Percentiles rank a stretch among this genome's conserved stretches.
phyloP scores from a whole-genome alignment of 2,329 filamentous ascomycete genomes.

The Trichoderma sp. region DNA sequence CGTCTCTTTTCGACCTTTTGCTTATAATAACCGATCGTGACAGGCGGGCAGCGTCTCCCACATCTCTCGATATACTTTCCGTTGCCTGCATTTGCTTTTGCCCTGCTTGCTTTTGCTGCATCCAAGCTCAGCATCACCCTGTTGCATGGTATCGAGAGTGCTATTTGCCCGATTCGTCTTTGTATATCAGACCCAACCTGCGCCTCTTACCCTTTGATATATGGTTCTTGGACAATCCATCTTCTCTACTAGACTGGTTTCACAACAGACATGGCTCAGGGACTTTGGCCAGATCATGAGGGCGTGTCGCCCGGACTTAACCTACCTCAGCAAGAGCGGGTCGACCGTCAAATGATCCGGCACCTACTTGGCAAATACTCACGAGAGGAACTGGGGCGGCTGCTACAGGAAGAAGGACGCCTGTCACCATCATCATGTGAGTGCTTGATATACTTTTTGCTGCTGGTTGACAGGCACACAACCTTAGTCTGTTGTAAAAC shows the following conservation, averaged over 20 bases:
- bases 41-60: constrained; percentile 4
- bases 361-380: constrained; percentile 42
- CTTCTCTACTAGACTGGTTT: constrained; percentile 4
- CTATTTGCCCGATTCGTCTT: background rate
- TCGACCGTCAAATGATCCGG: constrained; percentile 43
- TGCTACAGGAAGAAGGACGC: constrained; percentile 40
- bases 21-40: background rate
- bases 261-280: constrained; percentile 36
- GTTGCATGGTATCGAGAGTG: background rate
- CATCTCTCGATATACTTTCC: constrained; percentile 4
- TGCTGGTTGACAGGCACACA: background rate
- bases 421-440: constrained; percentile 37
- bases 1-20: constrained; percentile 5
- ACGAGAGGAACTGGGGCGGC: constrained; percentile 39
- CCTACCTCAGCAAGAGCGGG: constrained; percentile 36
- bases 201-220: background rate
- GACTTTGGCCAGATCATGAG: constrained; percentile 40
- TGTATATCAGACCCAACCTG: background rate
- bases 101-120: background rate
- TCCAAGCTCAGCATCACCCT: background rate
- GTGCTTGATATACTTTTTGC: constrained; percentile 30
- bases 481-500: background rate
- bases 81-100: background rate
- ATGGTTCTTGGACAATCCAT: constrained; percentile 1
- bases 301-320: constrained; percentile 36